Base-by-base conservation (phyloP, 306 rosid species). In the Lathyrus aphaca region DNA sequence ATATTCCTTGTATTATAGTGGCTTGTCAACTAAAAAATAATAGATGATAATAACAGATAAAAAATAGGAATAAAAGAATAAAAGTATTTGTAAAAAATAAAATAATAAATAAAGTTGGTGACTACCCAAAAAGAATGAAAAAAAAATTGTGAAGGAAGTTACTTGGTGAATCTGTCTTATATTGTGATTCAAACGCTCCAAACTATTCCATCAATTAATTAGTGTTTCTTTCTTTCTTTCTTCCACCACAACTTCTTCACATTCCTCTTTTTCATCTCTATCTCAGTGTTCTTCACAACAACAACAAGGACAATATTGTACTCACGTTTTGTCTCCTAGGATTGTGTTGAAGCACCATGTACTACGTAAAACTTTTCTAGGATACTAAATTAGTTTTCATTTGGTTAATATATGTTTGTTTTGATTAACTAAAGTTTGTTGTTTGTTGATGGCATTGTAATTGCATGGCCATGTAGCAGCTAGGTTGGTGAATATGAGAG, bases 71-170 rank as follows among this genome's bases (percentile, higher is more conserved):
- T 11, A 54, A 54, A 35, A 32, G 1, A 32, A 32, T 6, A 6
- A 6, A 32, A 30, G 7, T 30, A 30, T 30, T 30, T 50, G 1
- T 49, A 27, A 49, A 59, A 46, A 19, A 42, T 67, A 72, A 19
- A 7, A 43, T 42, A 59, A 45, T 16, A 27, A 40, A 30, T 8
- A 66, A 69, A 62, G 90, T 85, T 63, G 92, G 92, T 89, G 90
- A 60, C 66, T 69, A 37, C 81, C 49, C 27, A 77, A 69, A 66
- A 57, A 54, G 10, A 75, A 72, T 35, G 71, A 84, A 32, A 6
- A 35, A 71, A 82, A 59, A 75, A 72, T 89, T 89, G 74, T 27
- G 61, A 66, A 54, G 51, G 82, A 86, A 62, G 91, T 82, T 81
- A 72, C 78, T 60, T 23, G 18, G 61, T 38, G 62, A 43, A 14